A percentile compares a stretch with the other conserved stretches of the same genome.
Conservation (phyloP, 305 asterid genomes). For the Solanum chacoense region DNA sequence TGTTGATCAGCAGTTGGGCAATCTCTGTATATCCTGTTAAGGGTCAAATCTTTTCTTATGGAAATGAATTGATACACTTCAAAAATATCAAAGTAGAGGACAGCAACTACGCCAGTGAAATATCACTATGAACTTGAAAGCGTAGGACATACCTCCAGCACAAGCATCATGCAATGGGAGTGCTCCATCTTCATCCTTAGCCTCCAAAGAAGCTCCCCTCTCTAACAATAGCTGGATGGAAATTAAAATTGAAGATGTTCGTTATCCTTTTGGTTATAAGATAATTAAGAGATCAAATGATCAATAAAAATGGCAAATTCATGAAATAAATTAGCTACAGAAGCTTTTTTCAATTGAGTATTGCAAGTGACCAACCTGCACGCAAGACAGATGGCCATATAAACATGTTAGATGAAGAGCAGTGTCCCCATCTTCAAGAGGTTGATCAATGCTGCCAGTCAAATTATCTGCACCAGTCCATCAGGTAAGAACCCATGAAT, state of each 20-base stretch:
- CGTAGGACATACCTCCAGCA: slow-evolving; percentile 61
- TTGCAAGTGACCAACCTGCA: slow-evolving; percentile 39
- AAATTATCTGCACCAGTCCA: slow-evolving; percentile 41
- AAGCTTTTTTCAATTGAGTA: neutral
- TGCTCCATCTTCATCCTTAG: slow-evolving; percentile 87
- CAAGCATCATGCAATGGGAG: slow-evolving; percentile 95
- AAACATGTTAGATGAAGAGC: slow-evolving; percentile 89
- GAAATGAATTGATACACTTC: neutral
- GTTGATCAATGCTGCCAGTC: slow-evolving; percentile 65
- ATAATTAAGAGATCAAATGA: neutral
- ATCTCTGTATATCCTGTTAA: slow-evolving; percentile 62
- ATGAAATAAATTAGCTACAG: neutral
- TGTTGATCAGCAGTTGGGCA: slow-evolving; percentile 46
- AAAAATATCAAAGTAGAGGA: neutral
- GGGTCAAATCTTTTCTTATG: neutral
- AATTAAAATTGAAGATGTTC: neutral
- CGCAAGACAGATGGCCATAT: slow-evolving; percentile 74
- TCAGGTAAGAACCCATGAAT: slow-evolving; percentile 4
- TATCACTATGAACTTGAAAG: neutral
- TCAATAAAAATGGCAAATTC: neutral
- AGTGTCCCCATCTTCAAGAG: slow-evolving; percentile 92
- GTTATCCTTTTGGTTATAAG: neutral
- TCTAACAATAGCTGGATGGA: slow-evolving; percentile 59
- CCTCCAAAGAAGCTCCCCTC: slow-evolving; percentile 76
- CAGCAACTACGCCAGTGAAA: rapidly evolving